Evolutionary conservation across 2,329 filamentous ascomycete genomes (phyloP).

Genomic region (Raffaelea ambrosiae): DNA sequence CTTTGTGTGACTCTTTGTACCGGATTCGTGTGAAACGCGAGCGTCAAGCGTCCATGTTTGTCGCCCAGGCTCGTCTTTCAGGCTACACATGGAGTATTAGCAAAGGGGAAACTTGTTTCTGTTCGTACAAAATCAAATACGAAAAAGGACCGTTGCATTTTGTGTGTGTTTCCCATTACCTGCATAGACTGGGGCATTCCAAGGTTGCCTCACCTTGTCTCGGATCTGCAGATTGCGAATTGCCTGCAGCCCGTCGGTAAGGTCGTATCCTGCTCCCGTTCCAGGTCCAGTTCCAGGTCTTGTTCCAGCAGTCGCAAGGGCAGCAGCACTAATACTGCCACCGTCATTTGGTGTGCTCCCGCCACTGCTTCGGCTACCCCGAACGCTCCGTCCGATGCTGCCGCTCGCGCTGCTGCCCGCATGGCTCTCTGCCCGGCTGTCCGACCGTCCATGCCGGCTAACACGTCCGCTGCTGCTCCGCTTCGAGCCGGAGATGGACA

Average conservation of each 20-base stretch:
- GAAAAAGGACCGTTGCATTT: too few species aligned
- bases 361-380: background rate
- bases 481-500: conserved; percentile 17
- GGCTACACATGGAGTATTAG: background rate
- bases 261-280: conserved; percentile 5
- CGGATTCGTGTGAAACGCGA: too few species aligned
- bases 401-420: conserved; percentile 7
- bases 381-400: conserved; percentile 10
- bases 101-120: background rate
- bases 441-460: conserved; percentile 13
- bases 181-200: conserved; percentile 31
- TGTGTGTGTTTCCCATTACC: conserved; percentile 10
- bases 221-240: conserved; percentile 19
- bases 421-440: conserved; percentile 14
- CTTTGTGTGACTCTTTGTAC: too few species aligned
- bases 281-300: too few species aligned
- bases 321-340: background rate
- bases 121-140: too few species aligned
- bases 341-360: background rate
- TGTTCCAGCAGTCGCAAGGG: too few species aligned
- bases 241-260: conserved; percentile 18
- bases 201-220: conserved; percentile 26
- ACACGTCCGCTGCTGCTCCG: conserved; percentile 16
- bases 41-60: too few species aligned
- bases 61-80: background rate